Base-by-base conservation (phyloP, 495 filamentous ascomycete species). In the Friedmanniomyces simplex region DNA sequence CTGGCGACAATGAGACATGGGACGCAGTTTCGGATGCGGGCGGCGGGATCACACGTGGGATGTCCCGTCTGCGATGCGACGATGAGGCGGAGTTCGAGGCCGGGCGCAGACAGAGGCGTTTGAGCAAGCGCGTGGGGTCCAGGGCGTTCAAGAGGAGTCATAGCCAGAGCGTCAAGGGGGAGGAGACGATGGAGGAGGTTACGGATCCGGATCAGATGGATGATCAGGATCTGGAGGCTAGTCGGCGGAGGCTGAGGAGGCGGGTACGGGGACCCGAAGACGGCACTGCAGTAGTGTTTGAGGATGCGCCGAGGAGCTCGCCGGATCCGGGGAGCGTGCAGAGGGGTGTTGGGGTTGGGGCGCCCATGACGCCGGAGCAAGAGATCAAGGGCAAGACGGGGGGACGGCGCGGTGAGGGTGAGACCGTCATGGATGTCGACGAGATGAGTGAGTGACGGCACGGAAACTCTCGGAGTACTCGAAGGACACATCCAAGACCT, bases 211-310 rank as follows among this genome's bases (percentile, higher is more conserved):
- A 61, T 20, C 48, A 39, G 18, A 37, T 57, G 46, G 47, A 10
- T 20, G 59, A 61, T 48, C 59, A 61, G 22, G 54, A 61, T 51
- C 16, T 57, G 13, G n/a, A 18, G n/a, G 59, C 12, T 45, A 57
- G 47, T 41, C 14, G 18, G 49, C 42, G 59, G 16, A 30, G 58
- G 47, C 21, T 61, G 8, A 42, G 58, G 28, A 36, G 58, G 39
- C 25, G 53, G 4, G 36, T 45, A 8, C 5, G 52, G 4, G 58
- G 58, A 14, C 58, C 58, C 12, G 26, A 28, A 20, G 52, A 26
- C 12, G n/a, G n/a, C n/a, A n/a, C n/a, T n/a, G 51, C 26, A 12
- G n/a, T 43, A 10, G 37, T 22, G 6, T 54, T 43, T 21, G 43
- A 55, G 42, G 53, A 48, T 11, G 26, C 28, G 41, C 30, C 25